Conservation (phyloP, 352 stramenopile genomes). For the Phytophthora kernoviae region DNA sequence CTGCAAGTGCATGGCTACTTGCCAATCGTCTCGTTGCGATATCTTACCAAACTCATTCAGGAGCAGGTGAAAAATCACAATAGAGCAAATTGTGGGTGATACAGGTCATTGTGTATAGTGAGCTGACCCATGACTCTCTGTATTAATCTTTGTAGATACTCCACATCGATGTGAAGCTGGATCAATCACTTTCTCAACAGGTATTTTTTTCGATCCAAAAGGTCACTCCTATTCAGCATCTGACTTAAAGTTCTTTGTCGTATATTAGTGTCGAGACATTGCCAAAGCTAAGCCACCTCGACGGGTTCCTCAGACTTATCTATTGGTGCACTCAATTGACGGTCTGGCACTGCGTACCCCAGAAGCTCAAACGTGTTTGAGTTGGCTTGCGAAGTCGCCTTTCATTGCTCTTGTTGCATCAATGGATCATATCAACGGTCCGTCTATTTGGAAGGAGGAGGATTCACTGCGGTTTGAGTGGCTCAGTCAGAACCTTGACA, state of each 20-base stretch:
- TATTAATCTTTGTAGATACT: conserved; percentile 23
- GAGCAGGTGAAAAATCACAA: conserved; percentile 26
- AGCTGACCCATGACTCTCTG: not conserved
- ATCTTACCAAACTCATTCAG: conserved; percentile 41
- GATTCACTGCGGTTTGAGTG: conserved; percentile 59
- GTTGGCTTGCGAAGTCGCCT: conserved; percentile 45
- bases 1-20: conserved; percentile 67
- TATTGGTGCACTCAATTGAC: conserved; percentile 67
- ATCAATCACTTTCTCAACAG: conserved; percentile 40
- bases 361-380: conserved; percentile 57
- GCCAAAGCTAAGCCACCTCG: conserved; percentile 15
- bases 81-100: not conserved
- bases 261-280: conserved; percentile 39
- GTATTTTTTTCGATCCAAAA: conserved; percentile 7
- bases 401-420: conserved; percentile 54
- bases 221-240: not conserved
- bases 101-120: not conserved
- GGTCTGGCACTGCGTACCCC: conserved; percentile 44
- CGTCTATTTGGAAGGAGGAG: conserved; percentile 60
- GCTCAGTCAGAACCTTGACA: conserved; percentile 51
- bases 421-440: conserved; percentile 63
- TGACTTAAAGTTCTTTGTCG: conserved; percentile 2
- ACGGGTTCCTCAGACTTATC: conserved; percentile 32
- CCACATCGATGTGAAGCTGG: conserved; percentile 23
- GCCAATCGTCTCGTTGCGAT: conserved; percentile 52